phyloP scores from a whole-genome alignment of 768 basidiomycete genomes.

The Tubosaeta brunneosetosa region DNA sequence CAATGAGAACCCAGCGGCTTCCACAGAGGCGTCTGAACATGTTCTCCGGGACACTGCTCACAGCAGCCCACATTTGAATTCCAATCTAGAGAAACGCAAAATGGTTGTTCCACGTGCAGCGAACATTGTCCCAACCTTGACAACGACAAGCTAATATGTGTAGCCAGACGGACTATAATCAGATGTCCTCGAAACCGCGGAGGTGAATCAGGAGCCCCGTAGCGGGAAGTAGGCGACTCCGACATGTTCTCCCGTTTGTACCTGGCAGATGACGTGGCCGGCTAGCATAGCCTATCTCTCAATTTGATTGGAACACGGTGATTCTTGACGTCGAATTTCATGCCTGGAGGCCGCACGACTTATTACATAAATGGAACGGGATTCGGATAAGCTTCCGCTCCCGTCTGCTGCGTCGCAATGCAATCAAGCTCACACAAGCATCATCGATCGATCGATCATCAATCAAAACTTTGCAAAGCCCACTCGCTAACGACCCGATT shows the following conservation, averaged over 20 bases:
- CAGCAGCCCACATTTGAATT: no score
- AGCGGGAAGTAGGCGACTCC: not conserved
- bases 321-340: not conserved
- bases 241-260: not conserved
- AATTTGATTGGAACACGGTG: not conserved
- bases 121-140: not conserved
- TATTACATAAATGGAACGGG: not conserved
- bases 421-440: no score
- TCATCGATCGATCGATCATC: no score
- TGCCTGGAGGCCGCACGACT: no score
- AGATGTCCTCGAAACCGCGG: not conserved
- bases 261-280: not conserved
- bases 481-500: no score
- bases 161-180: not conserved
- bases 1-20: not conserved
- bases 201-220: conserved; percentile 1
- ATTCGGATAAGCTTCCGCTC: not conserved
- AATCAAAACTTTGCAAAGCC: no score
- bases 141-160: not conserved
- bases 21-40: no score
- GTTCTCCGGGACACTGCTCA: not conserved
- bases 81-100: not conserved
- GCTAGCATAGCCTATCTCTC: not conserved
- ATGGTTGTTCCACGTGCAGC: not conserved
- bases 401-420: not conserved